phyloP scores from a whole-genome alignment of 2,329 filamentous ascomycete species.

The Talaromyces sp. region DNA sequence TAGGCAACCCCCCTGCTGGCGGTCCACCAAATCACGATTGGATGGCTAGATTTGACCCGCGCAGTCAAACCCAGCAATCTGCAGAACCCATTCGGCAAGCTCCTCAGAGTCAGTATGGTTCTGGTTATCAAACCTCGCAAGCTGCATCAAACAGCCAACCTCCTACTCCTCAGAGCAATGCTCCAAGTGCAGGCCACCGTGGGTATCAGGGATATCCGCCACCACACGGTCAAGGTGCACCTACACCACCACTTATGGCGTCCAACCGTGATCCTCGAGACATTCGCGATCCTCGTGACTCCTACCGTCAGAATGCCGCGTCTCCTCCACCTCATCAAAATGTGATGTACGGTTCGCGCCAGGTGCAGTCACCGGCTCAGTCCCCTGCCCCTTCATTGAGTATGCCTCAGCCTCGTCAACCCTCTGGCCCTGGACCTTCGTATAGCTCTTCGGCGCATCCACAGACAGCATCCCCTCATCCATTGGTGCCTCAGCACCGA shows the following conservation, averaged over 20 bases:
- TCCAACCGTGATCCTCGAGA: slow-evolving; percentile 22
- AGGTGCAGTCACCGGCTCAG: slow-evolving; percentile 30
- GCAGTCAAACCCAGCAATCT: slow-evolving; percentile 30
- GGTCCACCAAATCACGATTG: slow-evolving; percentile 37
- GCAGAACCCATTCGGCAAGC: slow-evolving; percentile 28
- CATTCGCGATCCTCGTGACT: slow-evolving; percentile 28
- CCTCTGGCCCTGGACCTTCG: slow-evolving; percentile 23
- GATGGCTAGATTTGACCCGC: slow-evolving; percentile 43
- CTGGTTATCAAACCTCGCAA: slow-evolving; percentile 10
- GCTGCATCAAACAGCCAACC: slow-evolving; percentile 12
- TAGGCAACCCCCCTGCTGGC: slow-evolving; percentile 25
- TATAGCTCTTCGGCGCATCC: slow-evolving; percentile 27
- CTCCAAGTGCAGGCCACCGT: slow-evolving; percentile 7
- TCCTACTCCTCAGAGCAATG: slow-evolving; percentile 12
- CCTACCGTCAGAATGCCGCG: slow-evolving; percentile 22
- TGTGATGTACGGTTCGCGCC: slow-evolving; percentile 32
- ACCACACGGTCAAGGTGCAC: slow-evolving; percentile 24
- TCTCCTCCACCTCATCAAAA: slow-evolving; percentile 33
- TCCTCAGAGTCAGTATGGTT: slow-evolving; percentile 29
- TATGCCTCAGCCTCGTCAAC: slow-evolving; percentile 29
- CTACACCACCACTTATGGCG: slow-evolving; percentile 17
- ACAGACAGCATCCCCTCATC: slow-evolving; percentile 24
- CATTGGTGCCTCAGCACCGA: slow-evolving; percentile 22
- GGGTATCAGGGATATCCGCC: slow-evolving; percentile 19
- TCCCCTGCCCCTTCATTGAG: slow-evolving; percentile 31